Base-by-base conservation (phyloP, 2,329 filamentous ascomycete species). In the Phyllosticta citrichinensis region DNA sequence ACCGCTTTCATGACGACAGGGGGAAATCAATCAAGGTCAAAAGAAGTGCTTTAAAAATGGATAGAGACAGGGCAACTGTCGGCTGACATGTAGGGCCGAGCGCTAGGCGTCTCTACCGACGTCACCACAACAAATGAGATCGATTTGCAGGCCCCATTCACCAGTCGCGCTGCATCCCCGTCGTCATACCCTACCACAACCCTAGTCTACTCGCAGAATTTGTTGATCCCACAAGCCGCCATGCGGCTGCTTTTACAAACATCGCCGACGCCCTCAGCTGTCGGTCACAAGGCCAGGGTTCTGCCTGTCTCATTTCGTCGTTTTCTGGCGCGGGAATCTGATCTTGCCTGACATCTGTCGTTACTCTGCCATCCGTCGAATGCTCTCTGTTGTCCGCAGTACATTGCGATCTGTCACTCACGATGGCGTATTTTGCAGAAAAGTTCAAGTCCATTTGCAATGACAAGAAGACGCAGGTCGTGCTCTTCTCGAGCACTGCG, bases 401-500 rank as follows among this genome's bases (percentile, higher is more conserved):
- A 14, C 11, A 40, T 17, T 17, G 33, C 1, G 14, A 14, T 40
- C 14, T 40, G 33, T 40, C 14, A 11, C 14, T 40, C 33, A 40
- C 11, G 11, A 40, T 40, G 33, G 33, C 8, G 33, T 40, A 40
- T 11, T 40, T 40, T 17, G 9, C 33, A 17, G 33, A 40, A 40
- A 40, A 40, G 12, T 12, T 40, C 33, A 5, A 17, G 33, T 40
- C 33, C 14, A 12, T 40, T 40, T 40, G 33, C 33, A 40, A 40
- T 17, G 33, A 40, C 68, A 77, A 77, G 66, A 72, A 77, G 68
- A 71, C 70, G 20, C 74, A 82, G 69, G 77, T 82, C 62, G 78
- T 82, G 53, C 68, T 80, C 62, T 81, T 82, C 70, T 79, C 76
- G 27, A 77, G 76, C 55, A 81, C 78, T 2, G 80, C 80, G 3